A percentile compares a stretch with the other conserved stretches of the same genome.
Evolutionary conservation across 768 basidiomycete genomes (phyloP).

Genomic region (Gloeostereum incarnatum): DNA sequence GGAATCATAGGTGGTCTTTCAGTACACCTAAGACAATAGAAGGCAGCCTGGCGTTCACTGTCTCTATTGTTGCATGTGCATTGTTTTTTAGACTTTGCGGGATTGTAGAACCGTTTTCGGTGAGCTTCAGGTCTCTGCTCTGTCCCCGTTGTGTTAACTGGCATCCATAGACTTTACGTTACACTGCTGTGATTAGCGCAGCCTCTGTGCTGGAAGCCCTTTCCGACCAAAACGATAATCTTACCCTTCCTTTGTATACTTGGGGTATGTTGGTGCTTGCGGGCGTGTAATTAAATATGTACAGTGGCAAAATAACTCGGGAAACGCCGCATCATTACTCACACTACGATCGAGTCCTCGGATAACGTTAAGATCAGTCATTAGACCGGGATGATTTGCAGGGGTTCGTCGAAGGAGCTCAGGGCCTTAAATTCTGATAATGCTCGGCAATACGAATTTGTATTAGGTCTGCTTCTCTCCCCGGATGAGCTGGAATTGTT

Average conservation of each 20-base stretch:
- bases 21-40: conserved; percentile 84
- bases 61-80: conserved; percentile 61
- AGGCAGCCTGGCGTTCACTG: conserved; percentile 76
- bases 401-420: too few species aligned
- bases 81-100: conserved; percentile 66
- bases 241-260: conserved; percentile 92
- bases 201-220: conserved; percentile 80
- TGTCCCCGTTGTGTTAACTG: too few species aligned
- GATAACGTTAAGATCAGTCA: too few species aligned
- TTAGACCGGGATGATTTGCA: too few species aligned
- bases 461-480: too few species aligned
- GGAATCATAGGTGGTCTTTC: conserved; percentile 76
- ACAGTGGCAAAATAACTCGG: too few species aligned
- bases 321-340: too few species aligned
- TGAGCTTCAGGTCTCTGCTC: too few species aligned
- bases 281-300: conserved; percentile 8
- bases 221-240: conserved; percentile 95
- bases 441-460: too few species aligned
- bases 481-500: too few species aligned
- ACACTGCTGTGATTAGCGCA: conserved; percentile 50
- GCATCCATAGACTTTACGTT: conserved; percentile 48
- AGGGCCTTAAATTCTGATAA: too few species aligned
- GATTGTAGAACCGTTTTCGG: conserved; percentile 66
- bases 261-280: conserved; percentile 80
- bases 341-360: too few species aligned